Evolutionary conservation across 768 basidiomycete species (phyloP), one percentile per base, ranked within the genome.

Genomic region (Boletus coccyginus): DNA sequence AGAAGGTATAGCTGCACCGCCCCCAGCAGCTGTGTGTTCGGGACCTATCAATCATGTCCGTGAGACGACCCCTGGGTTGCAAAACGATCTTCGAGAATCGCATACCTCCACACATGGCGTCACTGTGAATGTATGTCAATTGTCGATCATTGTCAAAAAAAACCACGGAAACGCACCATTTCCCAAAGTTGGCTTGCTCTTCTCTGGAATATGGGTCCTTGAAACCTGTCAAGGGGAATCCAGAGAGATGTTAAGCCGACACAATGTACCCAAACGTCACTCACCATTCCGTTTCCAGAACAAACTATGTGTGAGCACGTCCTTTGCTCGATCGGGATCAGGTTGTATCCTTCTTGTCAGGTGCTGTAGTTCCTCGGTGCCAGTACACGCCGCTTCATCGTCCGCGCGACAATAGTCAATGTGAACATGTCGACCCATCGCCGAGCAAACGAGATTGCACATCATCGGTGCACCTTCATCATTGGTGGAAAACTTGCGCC

Each of bases 401-500:
- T 72, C 63, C 2, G 78, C 70, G 2, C 81, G 77, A 60, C 85
- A 86, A 53, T 78, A 81, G 57, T 80, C 82, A 38, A 86, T 69
- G 62, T 86, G 85, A 2, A 72, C 70, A 48, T 86, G 85, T 19
- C 86, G 68, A 0, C 84, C 85, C 68, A 85, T 72, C 13, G 79
- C 70, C 1, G 76, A 73, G 58, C 83, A 86, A 31, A 82, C 65
- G n/a, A 85, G 72, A 45, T 76, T 84, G 61, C 85, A 86, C 74
- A 86, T 75, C 81, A 85, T 82, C 0, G 84, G 84, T 0, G 82
- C 83, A 10, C 85, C 83, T 42, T 81, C 80, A 49, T 84, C 82
- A 21, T 77, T 74, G 0, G 77, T 59, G 14, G 75, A 80, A 62
- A 83, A 86, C 56, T 75, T 80, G 53, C 77, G 77, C 3, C 85